phyloP scores from a whole-genome alignment of 1,284 basidiomycete species.

The Boletus semigastroideus region DNA sequence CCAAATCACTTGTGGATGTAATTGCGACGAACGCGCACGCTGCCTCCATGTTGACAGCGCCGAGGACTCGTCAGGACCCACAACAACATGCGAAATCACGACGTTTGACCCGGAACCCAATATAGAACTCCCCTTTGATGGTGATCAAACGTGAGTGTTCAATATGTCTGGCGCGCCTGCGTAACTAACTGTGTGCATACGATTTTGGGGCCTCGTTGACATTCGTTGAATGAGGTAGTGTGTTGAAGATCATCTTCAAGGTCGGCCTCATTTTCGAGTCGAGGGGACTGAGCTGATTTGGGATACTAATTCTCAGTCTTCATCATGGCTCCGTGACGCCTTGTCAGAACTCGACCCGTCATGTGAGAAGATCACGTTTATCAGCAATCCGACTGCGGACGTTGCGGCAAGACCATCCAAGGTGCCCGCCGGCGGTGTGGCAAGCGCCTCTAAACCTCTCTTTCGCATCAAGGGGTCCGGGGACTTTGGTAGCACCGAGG shows the following conservation, averaged over 20 bases:
- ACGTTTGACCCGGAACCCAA: conserved; percentile 84
- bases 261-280: conserved; percentile 38
- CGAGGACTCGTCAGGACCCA: conserved; percentile 82
- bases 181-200: conserved; percentile 7
- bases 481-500: conserved; percentile 82
- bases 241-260: conserved; percentile 86
- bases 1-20: background rate
- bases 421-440: background rate
- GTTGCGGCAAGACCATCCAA: conserved; percentile 6
- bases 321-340: conserved; percentile 89
- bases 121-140: conserved; percentile 78
- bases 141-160: conserved; percentile 56
- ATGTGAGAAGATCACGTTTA: conserved; percentile 79
- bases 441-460: conserved; percentile 44
- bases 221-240: conserved; percentile 39
- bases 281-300: background rate
- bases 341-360: conserved; percentile 87
- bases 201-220: background rate
- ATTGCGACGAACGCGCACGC: conserved; percentile 4
- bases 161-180: conserved; percentile 1
- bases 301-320: conserved; percentile 31
- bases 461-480: conserved; percentile 79
- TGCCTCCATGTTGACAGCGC: conserved; percentile 49
- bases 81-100: conserved; percentile 84
- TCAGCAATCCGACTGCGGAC: conserved; percentile 62